These are phyloP conservation scores for Amylocystis lapponica DNA, from an alignment of 768 basidiomycete genomes.

Conservation along the genomic window DNA sequence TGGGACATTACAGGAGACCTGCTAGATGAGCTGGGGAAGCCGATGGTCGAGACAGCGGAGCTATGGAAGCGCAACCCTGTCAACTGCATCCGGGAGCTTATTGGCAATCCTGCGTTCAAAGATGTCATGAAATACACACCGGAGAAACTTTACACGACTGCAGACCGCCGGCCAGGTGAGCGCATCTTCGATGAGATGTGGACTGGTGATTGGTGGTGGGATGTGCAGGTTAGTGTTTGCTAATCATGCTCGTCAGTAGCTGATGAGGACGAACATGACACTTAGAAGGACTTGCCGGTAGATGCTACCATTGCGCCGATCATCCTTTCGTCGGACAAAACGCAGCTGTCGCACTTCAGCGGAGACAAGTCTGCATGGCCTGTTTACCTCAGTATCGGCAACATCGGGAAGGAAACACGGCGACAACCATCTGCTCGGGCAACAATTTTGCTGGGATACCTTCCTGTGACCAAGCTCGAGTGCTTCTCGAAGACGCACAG, in stretches of 20 bases:
- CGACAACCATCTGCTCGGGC: slow-evolving; percentile 14
- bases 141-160: too few species aligned
- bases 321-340: slow-evolving; percentile 28
- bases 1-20: slow-evolving; percentile 9
- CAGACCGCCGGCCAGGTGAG: too few species aligned
- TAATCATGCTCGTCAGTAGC: neutral
- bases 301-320: slow-evolving; percentile 22
- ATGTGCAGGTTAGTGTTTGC: slow-evolving; percentile 33
- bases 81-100: slow-evolving; percentile 31
- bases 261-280: neutral
- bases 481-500: slow-evolving; percentile 14
- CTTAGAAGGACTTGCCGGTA: slow-evolving; percentile 14
- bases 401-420: slow-evolving; percentile 18
- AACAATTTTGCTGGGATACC: slow-evolving; percentile 22
- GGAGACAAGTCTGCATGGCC: slow-evolving; percentile 28
- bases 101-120: slow-evolving; percentile 27
- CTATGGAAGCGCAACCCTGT: too few species aligned
- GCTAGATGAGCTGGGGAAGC: slow-evolving; percentile 10
- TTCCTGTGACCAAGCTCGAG: slow-evolving; percentile 26
- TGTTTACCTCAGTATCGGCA: slow-evolving; percentile 28
- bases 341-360: slow-evolving; percentile 17
- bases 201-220: slow-evolving; percentile 52
- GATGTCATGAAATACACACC: slow-evolving; percentile 27
- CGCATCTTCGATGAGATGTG: slow-evolving; percentile 37
- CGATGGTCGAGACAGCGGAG: slow-evolving; percentile 30